A percentile compares a stretch with the other conserved stretches of the same genome.
Conservation (phyloP, 257 asterid species). For the Cordia subcordata region DNA sequence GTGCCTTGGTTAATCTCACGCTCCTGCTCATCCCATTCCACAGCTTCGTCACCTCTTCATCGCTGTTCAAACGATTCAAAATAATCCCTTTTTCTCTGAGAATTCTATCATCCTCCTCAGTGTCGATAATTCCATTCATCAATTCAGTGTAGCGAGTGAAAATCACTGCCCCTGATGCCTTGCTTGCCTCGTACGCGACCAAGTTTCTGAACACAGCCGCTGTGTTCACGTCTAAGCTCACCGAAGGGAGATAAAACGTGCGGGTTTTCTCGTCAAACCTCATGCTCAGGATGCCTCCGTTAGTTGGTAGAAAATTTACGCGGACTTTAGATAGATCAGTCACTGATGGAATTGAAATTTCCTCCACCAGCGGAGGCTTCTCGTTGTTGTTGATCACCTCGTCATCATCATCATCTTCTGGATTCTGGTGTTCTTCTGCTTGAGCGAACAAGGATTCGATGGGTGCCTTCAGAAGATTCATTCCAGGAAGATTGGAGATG, state of each 20-base stretch:
- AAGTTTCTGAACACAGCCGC: constrained; percentile 29
- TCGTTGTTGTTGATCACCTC: not conserved
- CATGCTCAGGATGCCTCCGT: constrained; percentile 21
- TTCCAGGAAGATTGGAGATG: constrained; percentile 45
- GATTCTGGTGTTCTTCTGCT: constrained; percentile 11
- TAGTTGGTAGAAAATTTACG: constrained; percentile 12
- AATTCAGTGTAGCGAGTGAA: constrained; percentile 32
- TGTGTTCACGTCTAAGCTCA: constrained; percentile 19
- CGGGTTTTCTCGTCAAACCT: constrained; percentile 12
- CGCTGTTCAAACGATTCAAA: constrained; percentile 28
- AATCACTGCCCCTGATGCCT: constrained; percentile 25
- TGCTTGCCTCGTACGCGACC: constrained; percentile 38
- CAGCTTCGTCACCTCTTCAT: constrained; percentile 21
- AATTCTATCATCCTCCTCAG: constrained; percentile 25
- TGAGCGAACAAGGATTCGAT: constrained; percentile 29
- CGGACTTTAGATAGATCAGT: constrained; percentile 23
- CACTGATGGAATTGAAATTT: constrained; percentile 29
- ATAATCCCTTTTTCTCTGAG: constrained; percentile 30
- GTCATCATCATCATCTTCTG: constrained; percentile 9
- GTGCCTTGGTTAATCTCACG: constrained; percentile 28
- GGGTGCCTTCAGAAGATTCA: constrained; percentile 34
- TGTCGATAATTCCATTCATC: constrained; percentile 38
- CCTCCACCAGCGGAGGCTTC: constrained; percentile 32
- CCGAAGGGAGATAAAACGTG: constrained; percentile 24
- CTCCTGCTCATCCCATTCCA: constrained; percentile 41